Evolutionary conservation across 1,284 basidiomycete genomes (phyloP), one percentile per base, ranked within the genome.

Genomic region (Austroboletus novae-zelandiae): DNA sequence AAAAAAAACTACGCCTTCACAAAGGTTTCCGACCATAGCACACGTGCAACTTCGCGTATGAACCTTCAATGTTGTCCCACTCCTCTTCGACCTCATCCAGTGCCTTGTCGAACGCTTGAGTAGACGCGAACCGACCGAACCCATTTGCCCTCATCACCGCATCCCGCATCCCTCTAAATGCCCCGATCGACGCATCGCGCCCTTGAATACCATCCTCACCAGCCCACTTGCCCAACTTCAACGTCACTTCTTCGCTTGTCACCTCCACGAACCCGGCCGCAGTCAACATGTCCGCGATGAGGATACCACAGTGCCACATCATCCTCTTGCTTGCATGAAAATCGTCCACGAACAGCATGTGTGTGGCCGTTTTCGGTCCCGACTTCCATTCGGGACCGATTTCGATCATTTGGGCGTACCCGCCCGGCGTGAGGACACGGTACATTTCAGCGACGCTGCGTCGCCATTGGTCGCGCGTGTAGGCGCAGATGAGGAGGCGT

Each of bases 351-450:
- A 60, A 53, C 15, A 56, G 27, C 5, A 53, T 3, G 5, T 58
- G 64, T 2, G 4, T 10, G 0, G 52, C 55, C 3, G 64, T 66
- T 20, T 46, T 57, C 1, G 45, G 17, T 17, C 63, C 60, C 4
- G 61, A 59, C 2, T 32, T 4, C 47, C 46, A 55, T 17, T 60
- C 56, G 8, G 58, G 61, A 1, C 58, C 56, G 10, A 51, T 43
- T 32, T 71, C 70, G 32, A 64, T 50, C 23, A 70, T 45, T 42
- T 71, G 68, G 2, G 55, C 57, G 14, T 53, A 62, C 20, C 64
- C 69, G 1, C 66, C 67, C 0, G 68, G 67, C 1, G 40, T 53
- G 27, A 69, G 62, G 4, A 71, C 60, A 4, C 67, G 60, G 27
- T 51, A 61, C 11, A 70, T 61, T 42, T 69, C 68, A 5, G 43